Evolutionary conservation across 306 rosid species (phyloP), one percentile per base, ranked within the genome.

Genomic region (Leucaena leucocephala): DNA sequence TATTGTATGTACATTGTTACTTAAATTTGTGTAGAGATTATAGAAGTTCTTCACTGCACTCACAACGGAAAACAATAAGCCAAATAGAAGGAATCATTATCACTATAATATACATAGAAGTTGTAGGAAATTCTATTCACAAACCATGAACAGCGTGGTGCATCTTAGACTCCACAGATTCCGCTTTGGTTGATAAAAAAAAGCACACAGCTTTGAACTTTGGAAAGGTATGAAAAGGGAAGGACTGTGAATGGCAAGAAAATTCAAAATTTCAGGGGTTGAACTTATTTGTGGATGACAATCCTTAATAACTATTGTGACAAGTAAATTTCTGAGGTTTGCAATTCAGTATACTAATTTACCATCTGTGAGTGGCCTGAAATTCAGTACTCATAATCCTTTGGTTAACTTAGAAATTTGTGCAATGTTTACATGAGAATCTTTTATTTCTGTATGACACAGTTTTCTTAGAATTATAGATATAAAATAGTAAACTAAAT

Each of bases 201-300:
- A 27, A 4, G 10, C 12, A 4, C 17, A 11, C 17, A 5, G 66
- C 16, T 59, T 10, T 27, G 12, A 11, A 27, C 3, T 59, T 59
- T 27, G 17, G 6, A 4, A 45, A 38, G 63, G 16, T 38, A 38
- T 49, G 66, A 43, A 65, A 76, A 5, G 57, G 80, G 35, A 35
- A 11, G 63, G 63, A 44, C 15, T 65, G 35, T 54, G 50, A 74
- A 55, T 74, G 62, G 34, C 48, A 17, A 40, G 50, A 72, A 54
- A 64, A 42, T 9, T 74, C 14, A 17, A 74, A 38, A 68, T 9
- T 66, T 74, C 52, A 42, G 21, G 12, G 49, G 22, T 65, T 61
- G 80, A 44, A 67, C 16, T 8, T 67, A 64, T 8, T 74, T 34
- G 55, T 58, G 59, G 58, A 35, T 45, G 36, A 35, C 7, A 33